These are phyloP conservation scores for Naganishia liquefaciens DNA, from an alignment of 1,284 basidiomycete genomes.

Conservation along the genomic window DNA sequence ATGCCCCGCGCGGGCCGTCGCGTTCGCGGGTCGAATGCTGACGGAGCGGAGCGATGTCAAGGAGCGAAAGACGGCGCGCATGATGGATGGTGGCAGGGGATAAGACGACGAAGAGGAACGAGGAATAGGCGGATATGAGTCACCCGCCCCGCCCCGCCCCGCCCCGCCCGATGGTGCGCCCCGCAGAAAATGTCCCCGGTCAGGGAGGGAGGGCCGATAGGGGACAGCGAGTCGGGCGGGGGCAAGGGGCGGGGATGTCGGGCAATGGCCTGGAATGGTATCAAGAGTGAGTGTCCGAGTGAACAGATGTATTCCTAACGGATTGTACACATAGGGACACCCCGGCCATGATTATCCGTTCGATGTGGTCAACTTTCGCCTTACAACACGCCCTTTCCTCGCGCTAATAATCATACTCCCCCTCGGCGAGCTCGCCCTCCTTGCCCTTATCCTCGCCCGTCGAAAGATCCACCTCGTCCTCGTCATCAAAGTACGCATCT, in stretches of 20 bases:
- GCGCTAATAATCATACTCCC: slow-evolving; percentile 52
- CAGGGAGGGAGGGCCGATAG: too few relatives aligned
- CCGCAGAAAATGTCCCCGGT: too few relatives aligned
- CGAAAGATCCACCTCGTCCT: slow-evolving; percentile 36
- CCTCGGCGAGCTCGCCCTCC: slow-evolving; percentile 33
- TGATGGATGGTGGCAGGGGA: slow-evolving; percentile 1
- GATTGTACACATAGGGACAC: too few relatives aligned
- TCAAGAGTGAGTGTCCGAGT: too few relatives aligned
- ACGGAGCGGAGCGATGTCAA: neutral
- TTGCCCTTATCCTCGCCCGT: slow-evolving; percentile 6
- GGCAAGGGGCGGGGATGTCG: too few relatives aligned
- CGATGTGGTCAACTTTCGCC: too few relatives aligned
- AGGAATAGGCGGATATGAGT: neutral
- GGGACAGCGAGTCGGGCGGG: too few relatives aligned
- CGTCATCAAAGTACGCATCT: slow-evolving; percentile 52
- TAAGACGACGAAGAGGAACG: neutral
- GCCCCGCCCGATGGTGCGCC: neutral
- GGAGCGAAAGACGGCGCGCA: slow-evolving; percentile 14
- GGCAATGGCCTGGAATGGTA: too few relatives aligned
- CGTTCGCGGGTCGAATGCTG: neutral
- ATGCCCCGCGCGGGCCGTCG: neutral
- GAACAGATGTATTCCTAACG: too few relatives aligned
- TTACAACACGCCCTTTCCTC: too few relatives aligned
- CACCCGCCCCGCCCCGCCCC: too few relatives aligned
- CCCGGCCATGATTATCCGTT: too few relatives aligned